Evolutionary conservation across 106 monocot genomes (phyloP).

Genomic region (Vanilla planifolia): DNA sequence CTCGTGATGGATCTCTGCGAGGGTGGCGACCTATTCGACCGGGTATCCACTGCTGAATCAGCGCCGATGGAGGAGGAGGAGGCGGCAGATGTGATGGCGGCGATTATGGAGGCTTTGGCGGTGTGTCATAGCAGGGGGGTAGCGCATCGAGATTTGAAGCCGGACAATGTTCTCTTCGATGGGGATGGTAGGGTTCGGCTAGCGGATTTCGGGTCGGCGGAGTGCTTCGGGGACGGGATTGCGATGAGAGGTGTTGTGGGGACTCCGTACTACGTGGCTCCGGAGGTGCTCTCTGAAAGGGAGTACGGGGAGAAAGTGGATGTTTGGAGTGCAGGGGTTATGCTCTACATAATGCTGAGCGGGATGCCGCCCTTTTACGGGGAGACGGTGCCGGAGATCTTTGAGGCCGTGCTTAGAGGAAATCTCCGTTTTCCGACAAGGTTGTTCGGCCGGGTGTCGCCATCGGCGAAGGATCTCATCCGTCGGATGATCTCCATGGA

Average conservation of each 20-base stretch:
- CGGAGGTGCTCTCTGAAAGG: constrained; percentile 64
- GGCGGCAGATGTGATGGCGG: constrained; percentile 36
- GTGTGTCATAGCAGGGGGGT: constrained; percentile 72
- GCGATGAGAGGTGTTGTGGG: constrained; percentile 69
- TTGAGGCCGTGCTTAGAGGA: constrained; percentile 65
- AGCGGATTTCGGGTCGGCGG: constrained; percentile 84
- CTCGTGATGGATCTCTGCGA: constrained; percentile 71
- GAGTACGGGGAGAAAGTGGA: constrained; percentile 86
- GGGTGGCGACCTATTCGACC: constrained; percentile 55
- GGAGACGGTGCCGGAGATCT: constrained; percentile 61
- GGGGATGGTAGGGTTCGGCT: constrained; percentile 25
- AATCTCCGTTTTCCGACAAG: constrained; percentile 73
- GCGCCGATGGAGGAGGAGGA: constrained; percentile 42
- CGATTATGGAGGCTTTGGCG: constrained; percentile 58
- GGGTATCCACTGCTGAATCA: constrained; percentile 22
- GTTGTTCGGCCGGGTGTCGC: constrained; percentile 44
- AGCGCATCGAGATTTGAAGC: constrained; percentile 85
- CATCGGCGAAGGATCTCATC: constrained; percentile 76
- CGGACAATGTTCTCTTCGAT: constrained; percentile 76
- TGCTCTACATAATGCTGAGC: constrained; percentile 63
- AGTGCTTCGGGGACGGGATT: constrained; percentile 31
- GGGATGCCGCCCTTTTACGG: constrained; percentile 80
- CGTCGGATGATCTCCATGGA: constrained; percentile 83
- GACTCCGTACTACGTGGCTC: constrained; percentile 92
- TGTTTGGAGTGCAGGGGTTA: constrained; percentile 88